Base-by-base conservation (phyloP, 495 filamentous ascomycete genomes). In the Lophiostoma macrostomum region DNA sequence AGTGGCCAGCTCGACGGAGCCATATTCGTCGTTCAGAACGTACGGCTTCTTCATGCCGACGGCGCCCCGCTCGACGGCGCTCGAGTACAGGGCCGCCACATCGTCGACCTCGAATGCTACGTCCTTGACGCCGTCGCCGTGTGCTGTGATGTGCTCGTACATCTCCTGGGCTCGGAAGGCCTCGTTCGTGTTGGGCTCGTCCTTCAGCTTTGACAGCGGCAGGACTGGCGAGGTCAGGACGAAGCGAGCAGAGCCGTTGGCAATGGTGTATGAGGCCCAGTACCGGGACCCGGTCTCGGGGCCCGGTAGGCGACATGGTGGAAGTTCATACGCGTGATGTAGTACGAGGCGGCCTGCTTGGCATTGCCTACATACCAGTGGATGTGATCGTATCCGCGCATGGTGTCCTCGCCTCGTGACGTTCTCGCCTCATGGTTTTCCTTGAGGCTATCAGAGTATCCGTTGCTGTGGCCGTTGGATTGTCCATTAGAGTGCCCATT, bases 341-440 rank as follows among this genome's bases (percentile, higher is more conserved):
- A 94, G 73, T 85, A 94, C 42, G 80, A 76, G 34, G 88, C 88
- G 0, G 86, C 87, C 75, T 93, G 89, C 71, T 94, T 95, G 64
- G 90, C 90, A 69, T 95, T 95, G 61, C 88, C 88, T 5, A 95
- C 90, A 68, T 86, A 95, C 89, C 89, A 95, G 61, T 85, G 84
- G 38, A 93, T 75, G 65, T 93, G 86, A 72, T 91, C 84, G 63
- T 93, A 94, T 67, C 87, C 88, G 23, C 77, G 78, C 7, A 32
- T 32, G 7, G 29, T 7, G n/a, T 32, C 29, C 29, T 32, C 7
- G 7, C 29, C 29, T 7, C n/a, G 7, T 7, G n/a, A n/a, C n/a
- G n/a, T n/a, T n/a, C n/a, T n/a, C n/a, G n/a, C n/a, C n/a, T n/a
- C n/a, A n/a, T n/a, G n/a, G n/a, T n/a, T n/a, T n/a, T n/a, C n/a